A percentile compares a stretch with the other conserved stretches of the same genome.
Evolutionary conservation across 2,329 filamentous ascomycete genomes (phyloP).

Genomic region (Apiospora phragmitis): DNA sequence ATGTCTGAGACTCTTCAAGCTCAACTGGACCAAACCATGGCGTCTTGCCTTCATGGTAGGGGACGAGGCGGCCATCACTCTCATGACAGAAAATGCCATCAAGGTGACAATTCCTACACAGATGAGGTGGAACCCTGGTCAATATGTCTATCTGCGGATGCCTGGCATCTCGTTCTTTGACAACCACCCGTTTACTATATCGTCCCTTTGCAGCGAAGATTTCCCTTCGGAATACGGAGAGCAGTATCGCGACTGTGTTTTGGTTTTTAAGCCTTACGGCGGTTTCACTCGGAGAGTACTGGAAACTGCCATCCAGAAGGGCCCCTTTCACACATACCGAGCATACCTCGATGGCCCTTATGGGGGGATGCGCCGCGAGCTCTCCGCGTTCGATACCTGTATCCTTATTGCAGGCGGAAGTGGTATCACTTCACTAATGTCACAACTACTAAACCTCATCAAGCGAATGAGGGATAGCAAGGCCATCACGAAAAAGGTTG

Average conservation of each 20-base stretch:
- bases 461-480: slow-evolving; percentile 95
- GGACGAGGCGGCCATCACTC: slow-evolving; percentile 85
- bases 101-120: slow-evolving; percentile 94
- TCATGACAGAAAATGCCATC: slow-evolving; percentile 91
- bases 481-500: slow-evolving; percentile 85
- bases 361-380: slow-evolving; percentile 86
- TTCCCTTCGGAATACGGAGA: slow-evolving; percentile 92
- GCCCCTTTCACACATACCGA: slow-evolving; percentile 87
- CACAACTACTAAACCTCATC: slow-evolving; percentile 88
- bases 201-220: slow-evolving; percentile 88
- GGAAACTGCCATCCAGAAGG: slow-evolving; percentile 80
- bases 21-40: slow-evolving; percentile 87
- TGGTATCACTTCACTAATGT: slow-evolving; percentile 90
- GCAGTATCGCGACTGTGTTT: slow-evolving; percentile 80
- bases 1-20: slow-evolving; percentile 73
- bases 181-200: slow-evolving; percentile 94
- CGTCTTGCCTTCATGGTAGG: slow-evolving; percentile 81
- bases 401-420: slow-evolving; percentile 92
- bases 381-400: slow-evolving; percentile 91
- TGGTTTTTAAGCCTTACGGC: slow-evolving; percentile 89
- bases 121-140: slow-evolving; percentile 88
- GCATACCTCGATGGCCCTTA: slow-evolving; percentile 94
- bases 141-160: slow-evolving; percentile 94
- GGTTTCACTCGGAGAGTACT: slow-evolving; percentile 87
- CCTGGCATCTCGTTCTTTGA: slow-evolving; percentile 87